Percentiles rank a stretch among this genome's conserved stretches.
These are phyloP conservation scores for Alternaria viburni DNA, from an alignment of 2,329 filamentous ascomycete species.

Conservation along the genomic window DNA sequence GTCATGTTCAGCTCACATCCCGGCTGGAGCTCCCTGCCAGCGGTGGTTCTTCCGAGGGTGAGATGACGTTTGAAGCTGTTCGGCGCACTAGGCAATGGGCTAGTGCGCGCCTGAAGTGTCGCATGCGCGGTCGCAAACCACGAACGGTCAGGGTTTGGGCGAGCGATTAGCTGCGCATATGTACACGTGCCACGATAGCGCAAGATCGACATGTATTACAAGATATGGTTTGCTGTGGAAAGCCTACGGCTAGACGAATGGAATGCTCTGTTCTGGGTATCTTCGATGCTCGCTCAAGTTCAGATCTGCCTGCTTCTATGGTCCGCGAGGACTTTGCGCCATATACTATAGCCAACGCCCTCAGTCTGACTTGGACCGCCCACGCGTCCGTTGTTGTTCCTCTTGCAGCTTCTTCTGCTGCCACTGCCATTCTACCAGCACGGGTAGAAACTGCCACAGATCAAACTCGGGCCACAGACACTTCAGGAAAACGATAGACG, in stretches of 20 bases:
- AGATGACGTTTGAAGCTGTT: slow-evolving; percentile 11
- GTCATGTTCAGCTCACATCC: slow-evolving; percentile 1
- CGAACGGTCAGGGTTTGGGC: neutral
- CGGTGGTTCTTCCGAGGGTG: slow-evolving; percentile 1
- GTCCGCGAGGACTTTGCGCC: slow-evolving; percentile 7
- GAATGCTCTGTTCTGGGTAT: slow-evolving; percentile 32
- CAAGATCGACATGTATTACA: slow-evolving; percentile 14
- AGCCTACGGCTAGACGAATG: slow-evolving; percentile 25
- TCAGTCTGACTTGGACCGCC: slow-evolving; percentile 35
- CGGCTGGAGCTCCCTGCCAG: neutral
- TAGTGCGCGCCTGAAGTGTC: slow-evolving; percentile 1
- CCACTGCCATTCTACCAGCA: slow-evolving; percentile 88
- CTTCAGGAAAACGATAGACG: slow-evolving; percentile 89
- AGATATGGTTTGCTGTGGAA: slow-evolving; percentile 18
- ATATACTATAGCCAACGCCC: slow-evolving; percentile 4
- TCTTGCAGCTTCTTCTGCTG: slow-evolving; percentile 56
- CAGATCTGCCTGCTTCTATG: slow-evolving; percentile 9
- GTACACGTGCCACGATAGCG: slow-evolving; percentile 12
- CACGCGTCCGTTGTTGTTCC: slow-evolving; percentile 41
- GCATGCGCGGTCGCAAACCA: neutral
- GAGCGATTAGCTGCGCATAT: slow-evolving; percentile 17
- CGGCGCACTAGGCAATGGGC: neutral
- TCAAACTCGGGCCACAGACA: slow-evolving; percentile 97
- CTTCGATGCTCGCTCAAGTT: slow-evolving; percentile 25
- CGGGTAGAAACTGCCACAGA: slow-evolving; percentile 89